phyloP scores from a whole-genome alignment of 2,329 filamentous ascomycete species.

The Colletotrichum tabaci region DNA sequence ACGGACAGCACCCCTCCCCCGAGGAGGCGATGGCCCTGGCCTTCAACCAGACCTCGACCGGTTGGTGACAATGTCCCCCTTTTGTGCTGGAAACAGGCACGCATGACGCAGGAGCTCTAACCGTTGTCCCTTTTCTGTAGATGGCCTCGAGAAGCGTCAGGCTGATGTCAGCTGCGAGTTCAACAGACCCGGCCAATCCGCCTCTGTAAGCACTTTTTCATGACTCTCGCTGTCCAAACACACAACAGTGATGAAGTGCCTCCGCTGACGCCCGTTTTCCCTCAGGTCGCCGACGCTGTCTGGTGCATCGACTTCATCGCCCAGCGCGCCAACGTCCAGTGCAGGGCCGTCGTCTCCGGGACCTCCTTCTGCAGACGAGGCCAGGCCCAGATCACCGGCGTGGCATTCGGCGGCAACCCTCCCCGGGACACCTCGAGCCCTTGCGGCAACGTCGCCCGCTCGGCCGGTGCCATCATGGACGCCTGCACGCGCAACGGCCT shows the following conservation, averaged over 20 bases:
- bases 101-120: not conserved
- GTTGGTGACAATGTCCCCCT: not conserved
- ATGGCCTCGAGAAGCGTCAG: conserved; percentile 32
- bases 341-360: conserved; percentile 28
- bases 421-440: conserved; percentile 20
- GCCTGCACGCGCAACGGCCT: conserved; percentile 29
- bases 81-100: no score
- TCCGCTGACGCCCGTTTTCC: not conserved
- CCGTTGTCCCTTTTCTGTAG: not conserved
- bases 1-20: conserved; percentile 26
- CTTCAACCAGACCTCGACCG: conserved; percentile 31
- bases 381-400: conserved; percentile 30
- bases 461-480: conserved; percentile 29
- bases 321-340: conserved; percentile 29
- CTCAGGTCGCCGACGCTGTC: conserved; percentile 28
- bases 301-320: conserved; percentile 39
- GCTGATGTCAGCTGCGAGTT: conserved; percentile 24
- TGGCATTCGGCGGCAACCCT: conserved; percentile 22
- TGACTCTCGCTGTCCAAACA: not conserved
- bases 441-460: conserved; percentile 34
- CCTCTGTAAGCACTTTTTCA: conserved; percentile 9
- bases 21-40: conserved; percentile 33
- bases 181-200: not conserved
- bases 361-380: conserved; percentile 31
- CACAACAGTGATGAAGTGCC: fast-evolving